Conservation (phyloP, 164 flowering plant species). For the Buxus sempervirens region DNA sequence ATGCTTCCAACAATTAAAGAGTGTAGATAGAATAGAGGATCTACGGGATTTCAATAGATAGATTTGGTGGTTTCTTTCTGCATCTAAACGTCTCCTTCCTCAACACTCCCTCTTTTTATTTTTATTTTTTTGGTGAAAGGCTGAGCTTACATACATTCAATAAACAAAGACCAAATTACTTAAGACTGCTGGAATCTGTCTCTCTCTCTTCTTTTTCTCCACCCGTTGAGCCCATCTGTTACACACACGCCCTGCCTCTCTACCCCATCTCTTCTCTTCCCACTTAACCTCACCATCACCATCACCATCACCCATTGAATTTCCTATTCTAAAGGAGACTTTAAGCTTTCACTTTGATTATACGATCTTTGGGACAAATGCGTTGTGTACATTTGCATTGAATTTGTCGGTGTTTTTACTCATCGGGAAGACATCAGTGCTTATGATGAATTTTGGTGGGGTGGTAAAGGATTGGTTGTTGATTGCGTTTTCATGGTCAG, state of each 20-base stretch:
- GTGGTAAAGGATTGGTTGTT: conserved; percentile 50
- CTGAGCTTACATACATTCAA: no score
- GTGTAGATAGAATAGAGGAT: no score
- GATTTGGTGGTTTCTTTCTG: no score
- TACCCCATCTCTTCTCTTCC: background rate
- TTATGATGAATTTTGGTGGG: conserved; percentile 51
- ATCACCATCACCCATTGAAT: conserved; percentile 22
- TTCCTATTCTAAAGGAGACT: conserved; percentile 28
- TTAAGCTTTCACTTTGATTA: conserved; percentile 33
- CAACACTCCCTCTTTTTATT: no score
- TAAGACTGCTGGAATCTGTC: no score
- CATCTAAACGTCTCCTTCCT: no score
- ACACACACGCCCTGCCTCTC: background rate
- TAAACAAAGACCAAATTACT: no score
- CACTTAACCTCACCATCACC: background rate
- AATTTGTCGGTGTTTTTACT: conserved; percentile 41
- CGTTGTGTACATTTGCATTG: conserved; percentile 39
- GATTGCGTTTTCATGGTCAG: conserved; percentile 49
- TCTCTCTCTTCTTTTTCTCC: background rate
- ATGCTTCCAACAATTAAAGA: no score
- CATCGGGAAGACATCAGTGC: conserved; percentile 44
- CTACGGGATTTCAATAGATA: no score
- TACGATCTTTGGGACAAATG: conserved; percentile 38
- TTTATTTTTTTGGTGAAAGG: no score
- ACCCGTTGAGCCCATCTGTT: background rate